Evolutionary conservation across 2,329 filamentous ascomycete species (phyloP), one percentile per base, ranked within the genome.

Genomic region (Plectosphaerella plurivora): DNA sequence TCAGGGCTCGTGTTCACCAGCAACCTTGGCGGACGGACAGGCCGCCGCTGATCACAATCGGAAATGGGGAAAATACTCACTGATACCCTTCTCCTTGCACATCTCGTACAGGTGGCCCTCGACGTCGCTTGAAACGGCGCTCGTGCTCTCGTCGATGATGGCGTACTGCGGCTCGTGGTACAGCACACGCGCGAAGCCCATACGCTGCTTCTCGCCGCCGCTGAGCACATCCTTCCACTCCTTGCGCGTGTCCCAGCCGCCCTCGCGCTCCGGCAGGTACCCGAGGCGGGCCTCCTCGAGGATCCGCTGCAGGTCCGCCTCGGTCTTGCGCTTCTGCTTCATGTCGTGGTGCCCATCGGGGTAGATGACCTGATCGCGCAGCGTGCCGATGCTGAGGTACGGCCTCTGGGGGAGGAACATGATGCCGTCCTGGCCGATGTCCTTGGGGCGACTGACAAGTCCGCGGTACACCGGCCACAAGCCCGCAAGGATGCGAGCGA

Each of bases 221-320:
- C 88, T 93, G n/a, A 99, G 78, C 5, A 99, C 91, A 61, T 97
- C 93, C 72, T 97, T 97, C 94, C 94, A 99, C 66, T 96, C 92
- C 71, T 99, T 97, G 52, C 91, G 83, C 5, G 91, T 94, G 65
- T 99, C 91, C 91, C 91, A 97, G 14, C 94, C 94, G 39, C 94
- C 94, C 75, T 99, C 94, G 15, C 94, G 85, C 47, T 92, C 85
- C 1, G 91, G 89, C 1, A 99, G 79, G 68, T 99, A 97, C 4
- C 91, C 93, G 0, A 99, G 78, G 52, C 84, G 84, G 0, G 92
- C 92, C 49, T 89, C 88, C 52, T 96, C 89, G 4, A 99, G 79
- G 3, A 95, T 83, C 24, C 77, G 77, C 64, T 87, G 83, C 18
- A 99, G 79, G 59, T 96, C 89, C 33, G 83, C 76, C 65, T 99